A percentile compares a stretch with the other conserved stretches of the same genome.
These are phyloP conservation scores for Talaromyces sp. DNA, from an alignment of 2,329 filamentous ascomycete species.

Conservation along the genomic window DNA sequence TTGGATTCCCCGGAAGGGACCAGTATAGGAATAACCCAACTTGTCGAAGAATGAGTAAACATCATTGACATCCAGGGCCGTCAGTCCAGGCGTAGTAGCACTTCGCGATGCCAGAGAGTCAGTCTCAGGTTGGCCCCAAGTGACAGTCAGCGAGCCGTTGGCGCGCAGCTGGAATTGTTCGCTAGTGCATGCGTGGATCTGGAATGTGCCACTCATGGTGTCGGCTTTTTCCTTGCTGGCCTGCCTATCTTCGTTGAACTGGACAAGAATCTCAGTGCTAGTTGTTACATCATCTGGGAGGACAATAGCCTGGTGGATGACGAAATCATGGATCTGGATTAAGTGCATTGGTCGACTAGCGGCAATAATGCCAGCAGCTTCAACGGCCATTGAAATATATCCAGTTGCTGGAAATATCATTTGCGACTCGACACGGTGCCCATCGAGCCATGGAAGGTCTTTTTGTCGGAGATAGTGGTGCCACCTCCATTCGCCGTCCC, in stretches of 20 bases:
- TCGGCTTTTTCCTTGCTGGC: not conserved
- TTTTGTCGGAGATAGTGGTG: conserved; percentile 18
- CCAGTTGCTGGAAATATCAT: conserved; percentile 28
- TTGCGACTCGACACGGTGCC: conserved; percentile 29
- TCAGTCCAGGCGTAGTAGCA: not conserved
- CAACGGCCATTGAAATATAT: conserved; percentile 24
- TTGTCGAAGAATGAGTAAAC: not conserved
- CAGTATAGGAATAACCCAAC: not conserved
- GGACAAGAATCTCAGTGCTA: not conserved
- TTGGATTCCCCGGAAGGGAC: not conserved
- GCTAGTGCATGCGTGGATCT: not conserved
- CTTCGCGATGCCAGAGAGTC: not conserved
- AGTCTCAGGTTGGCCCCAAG: not conserved
- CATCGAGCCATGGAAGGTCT: conserved; percentile 28
- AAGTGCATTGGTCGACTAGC: conserved; percentile 14
- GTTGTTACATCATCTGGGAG: conserved; percentile 18
- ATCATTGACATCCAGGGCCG: not conserved
- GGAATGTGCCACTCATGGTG: not conserved
- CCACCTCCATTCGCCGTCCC: conserved; percentile 15
- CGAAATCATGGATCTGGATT: conserved; percentile 20
- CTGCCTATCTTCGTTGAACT: not conserved
- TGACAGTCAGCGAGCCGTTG: not conserved
- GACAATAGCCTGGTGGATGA: conserved; percentile 21
- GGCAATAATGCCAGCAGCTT: conserved; percentile 13
- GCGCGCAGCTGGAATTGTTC: not conserved